Base-by-base conservation (phyloP, 352 stramenopile species). In the Phytophthora pistaciae region DNA sequence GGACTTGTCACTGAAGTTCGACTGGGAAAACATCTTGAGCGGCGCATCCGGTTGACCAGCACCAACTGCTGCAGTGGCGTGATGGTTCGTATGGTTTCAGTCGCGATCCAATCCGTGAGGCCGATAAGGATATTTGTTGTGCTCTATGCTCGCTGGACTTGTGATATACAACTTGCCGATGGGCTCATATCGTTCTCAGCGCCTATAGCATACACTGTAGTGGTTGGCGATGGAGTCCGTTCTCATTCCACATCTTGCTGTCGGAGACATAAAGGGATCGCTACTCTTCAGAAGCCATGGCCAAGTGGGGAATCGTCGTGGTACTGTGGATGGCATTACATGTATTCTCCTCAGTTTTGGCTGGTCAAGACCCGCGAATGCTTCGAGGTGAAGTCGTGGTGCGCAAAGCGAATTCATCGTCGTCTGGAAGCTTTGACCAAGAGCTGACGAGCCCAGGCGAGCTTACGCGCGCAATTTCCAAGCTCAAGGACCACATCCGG, bases 381-480 rank as follows among this genome's bases (percentile, higher is more conserved):
- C 56, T 56, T 29, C 23, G 57, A 56, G 42, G 21, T 31, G 42
- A 18, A 25, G 27, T 38, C 5, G 21, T 53, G 36, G 18, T 27
- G 16, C 56, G 18, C 31, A 50, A 61, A 31, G 9, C 56, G 13
- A 50, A 50, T 40, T 56, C 57, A n/a, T 56, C 57, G 20, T 54
- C 38, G 0, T 64, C 38, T 40, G 57, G 18, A 58, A 58, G 53
- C 25, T 9, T 40, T 8, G 20, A 62, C 27, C 49, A 72, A 68
- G 49, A 62, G 16, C 38, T 62, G 14, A 40, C 46, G 8, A 68
- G 25, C n/a, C 48, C 46, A 29, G 66, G 36, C 64, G 48, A 68
- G 16, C 31, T 72, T 16, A 62, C 36, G 16, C 58, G 55, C 42
- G 31, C 44, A 10, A 57, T 62, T 54, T 56, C 50, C 16, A 36